Conservation (phyloP, 1,139 yeast genomes). For the Nadsonia starkeyi-henricii region DNA sequence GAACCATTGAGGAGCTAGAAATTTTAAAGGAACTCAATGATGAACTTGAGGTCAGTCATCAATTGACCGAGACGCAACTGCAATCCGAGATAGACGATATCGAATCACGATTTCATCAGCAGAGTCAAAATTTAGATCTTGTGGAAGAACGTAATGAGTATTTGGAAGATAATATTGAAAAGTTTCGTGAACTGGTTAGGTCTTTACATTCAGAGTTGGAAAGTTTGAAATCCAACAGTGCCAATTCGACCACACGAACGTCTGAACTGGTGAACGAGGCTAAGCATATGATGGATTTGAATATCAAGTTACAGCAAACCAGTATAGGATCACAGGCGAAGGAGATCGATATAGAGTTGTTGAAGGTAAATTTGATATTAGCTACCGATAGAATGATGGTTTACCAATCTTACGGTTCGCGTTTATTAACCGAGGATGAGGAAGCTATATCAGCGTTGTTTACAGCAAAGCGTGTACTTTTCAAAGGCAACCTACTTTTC, state of each 20-base stretch:
- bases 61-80: slow-evolving; percentile 42
- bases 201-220: slow-evolving; percentile 20
- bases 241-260: slow-evolving; percentile 11
- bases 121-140: slow-evolving; percentile 20
- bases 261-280: slow-evolving; percentile 12
- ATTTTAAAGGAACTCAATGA: slow-evolving; percentile 46
- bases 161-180: slow-evolving; percentile 21
- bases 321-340: slow-evolving; percentile 14
- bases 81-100: slow-evolving; percentile 30
- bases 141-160: slow-evolving; percentile 26
- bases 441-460: not conserved
- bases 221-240: slow-evolving; percentile 12
- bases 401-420: not conserved
- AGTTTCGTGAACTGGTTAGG: slow-evolving; percentile 21
- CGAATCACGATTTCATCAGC: slow-evolving; percentile 20
- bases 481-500: not conserved
- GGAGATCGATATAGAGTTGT: slow-evolving; percentile 19
- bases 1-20: slow-evolving; percentile 41
- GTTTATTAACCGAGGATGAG: not conserved
- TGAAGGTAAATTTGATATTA: slow-evolving; percentile 17
- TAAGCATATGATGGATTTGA: slow-evolving; percentile 17
- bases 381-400: slow-evolving; percentile 20
- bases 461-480: not conserved
- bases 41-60: slow-evolving; percentile 47
- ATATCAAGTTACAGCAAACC: slow-evolving; percentile 16